phyloP scores from a whole-genome alignment of 805 yeast species.

The Wickerhamiella bombiphila region DNA sequence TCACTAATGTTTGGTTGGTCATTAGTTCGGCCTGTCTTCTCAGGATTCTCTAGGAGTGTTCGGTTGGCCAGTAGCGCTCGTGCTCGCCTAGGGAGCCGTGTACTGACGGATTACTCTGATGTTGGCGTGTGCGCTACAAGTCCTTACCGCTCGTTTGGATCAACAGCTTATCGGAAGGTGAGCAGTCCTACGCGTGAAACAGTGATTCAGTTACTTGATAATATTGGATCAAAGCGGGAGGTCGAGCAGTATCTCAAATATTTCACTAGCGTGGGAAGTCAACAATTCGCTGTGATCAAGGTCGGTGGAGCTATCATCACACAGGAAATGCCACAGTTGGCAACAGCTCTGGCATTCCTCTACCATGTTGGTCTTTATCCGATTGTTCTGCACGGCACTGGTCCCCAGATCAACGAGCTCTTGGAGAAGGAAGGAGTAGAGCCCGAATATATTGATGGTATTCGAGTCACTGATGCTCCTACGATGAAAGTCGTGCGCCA shows the following conservation, averaged over 20 bases:
- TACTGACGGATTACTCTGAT: too few relatives aligned
- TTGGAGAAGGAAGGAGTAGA: slow-evolving; percentile 89
- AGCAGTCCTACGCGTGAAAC: slow-evolving; percentile 64
- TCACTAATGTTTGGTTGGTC: too few relatives aligned
- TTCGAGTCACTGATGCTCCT: slow-evolving; percentile 83
- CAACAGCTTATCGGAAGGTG: neutral
- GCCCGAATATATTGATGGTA: slow-evolving; percentile 92
- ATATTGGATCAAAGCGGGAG: slow-evolving; percentile 93
- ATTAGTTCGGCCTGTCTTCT: too few relatives aligned
- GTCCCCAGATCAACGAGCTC: slow-evolving; percentile 93
- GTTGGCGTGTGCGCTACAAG: too few relatives aligned
- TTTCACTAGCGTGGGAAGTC: slow-evolving; percentile 79
- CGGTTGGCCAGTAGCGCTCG: too few relatives aligned
- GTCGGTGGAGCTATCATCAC: slow-evolving; percentile 99
- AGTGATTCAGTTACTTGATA: slow-evolving; percentile 85
- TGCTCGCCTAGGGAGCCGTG: too few relatives aligned
- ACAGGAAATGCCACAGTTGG: slow-evolving; percentile 81
- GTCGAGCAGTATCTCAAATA: slow-evolving; percentile 95
- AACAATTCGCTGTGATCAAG: slow-evolving; percentile 95
- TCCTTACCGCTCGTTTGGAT: neutral
- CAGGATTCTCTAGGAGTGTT: too few relatives aligned
- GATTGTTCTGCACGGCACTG: slow-evolving; percentile 93
- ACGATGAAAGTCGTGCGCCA: slow-evolving; percentile 94
- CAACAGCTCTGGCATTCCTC: slow-evolving; percentile 86
- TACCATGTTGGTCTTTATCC: slow-evolving; percentile 97